Base-by-base conservation (phyloP, 148 eudicot species). In the Amaranthus hypochondriacus region DNA sequence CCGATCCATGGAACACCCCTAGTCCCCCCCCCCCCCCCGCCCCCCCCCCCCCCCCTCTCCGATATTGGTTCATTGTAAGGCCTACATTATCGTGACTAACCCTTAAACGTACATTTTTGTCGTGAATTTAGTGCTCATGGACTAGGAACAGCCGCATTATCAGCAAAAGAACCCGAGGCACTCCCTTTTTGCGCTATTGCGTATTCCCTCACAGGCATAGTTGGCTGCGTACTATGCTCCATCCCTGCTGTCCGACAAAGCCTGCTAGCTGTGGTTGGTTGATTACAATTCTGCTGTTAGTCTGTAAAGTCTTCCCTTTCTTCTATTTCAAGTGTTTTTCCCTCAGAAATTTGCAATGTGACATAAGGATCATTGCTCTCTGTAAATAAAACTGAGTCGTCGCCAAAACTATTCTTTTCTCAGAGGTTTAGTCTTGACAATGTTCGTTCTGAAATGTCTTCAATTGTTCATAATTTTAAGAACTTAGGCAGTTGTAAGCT, bases 111-210 rank as follows among this genome's bases (percentile, higher is more conserved):
- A 53, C 18, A 43, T 48, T 8, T 13, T 48, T 64, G 48, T 28
- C 54, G 28, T 7, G 68, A 73, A 78, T 72, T 7, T 86, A 95
- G 98, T 84, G 97, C 98, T 72, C 98, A 95, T 69, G 98, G 98
- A 75, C 72, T 95, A 68, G 98, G 98, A 84, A 95, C 98, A 73
- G 98, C 98, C 63, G 98, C 98, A 75, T 82, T 95, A 72, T 92
- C 98, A 83, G 96, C 98, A 12, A 95, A 92, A 78, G 98, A 95
- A 83, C 98, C 98, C 0, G 98, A 92, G 79, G 98, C 98, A 76
- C 97, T 95, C 70, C 98, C 98, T 8, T 95, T 95, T 68, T 95
- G 98, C 64, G 98, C 98, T 62, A 95, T 95, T 72, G 98, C 98
- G 47, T 95, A 95, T 67, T 96, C 92, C 56, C 87, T 95, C 13